These are phyloP conservation scores for Benincasa hispida DNA, from an alignment of 306 rosid genomes.

Conservation along the genomic window DNA sequence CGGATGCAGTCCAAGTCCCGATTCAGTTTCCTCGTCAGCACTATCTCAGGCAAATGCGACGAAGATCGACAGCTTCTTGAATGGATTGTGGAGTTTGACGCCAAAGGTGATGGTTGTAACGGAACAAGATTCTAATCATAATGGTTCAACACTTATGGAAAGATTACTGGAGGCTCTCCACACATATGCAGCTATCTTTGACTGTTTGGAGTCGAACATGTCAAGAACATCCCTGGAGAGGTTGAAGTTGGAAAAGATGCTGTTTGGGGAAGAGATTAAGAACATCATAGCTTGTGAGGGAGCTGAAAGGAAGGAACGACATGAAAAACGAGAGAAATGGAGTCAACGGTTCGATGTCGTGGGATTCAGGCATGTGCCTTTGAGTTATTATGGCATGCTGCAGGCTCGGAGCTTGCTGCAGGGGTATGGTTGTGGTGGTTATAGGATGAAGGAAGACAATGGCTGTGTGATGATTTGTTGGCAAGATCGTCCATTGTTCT, in stretches of 20 bases:
- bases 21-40: constrained; percentile 55
- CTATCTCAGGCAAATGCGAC: constrained; percentile 21
- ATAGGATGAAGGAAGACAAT: constrained; percentile 64
- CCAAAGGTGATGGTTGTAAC: constrained; percentile 71
- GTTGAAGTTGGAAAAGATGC: constrained; percentile 78
- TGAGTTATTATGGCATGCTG: constrained; percentile 60
- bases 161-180: constrained; percentile 64
- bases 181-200: constrained; percentile 75
- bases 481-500: constrained; percentile 72
- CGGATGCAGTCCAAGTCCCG: constrained; percentile 61
- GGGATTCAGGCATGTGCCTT: constrained; percentile 44
- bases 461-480: constrained; percentile 55
- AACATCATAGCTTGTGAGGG: constrained; percentile 89
- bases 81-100: constrained; percentile 63
- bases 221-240: constrained; percentile 71
- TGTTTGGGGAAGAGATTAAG: constrained; percentile 76
- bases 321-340: constrained; percentile 76
- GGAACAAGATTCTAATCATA: constrained; percentile 78
- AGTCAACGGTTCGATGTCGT: constrained; percentile 51
- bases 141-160: constrained; percentile 72
- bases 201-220: constrained; percentile 72
- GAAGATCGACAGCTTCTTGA: constrained; percentile 51
- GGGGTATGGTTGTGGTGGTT: constrained; percentile 71
- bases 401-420: constrained; percentile 57
- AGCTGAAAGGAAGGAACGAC: constrained; percentile 68